Evolutionary conservation across 768 basidiomycete species (phyloP).

Genomic region (Infundibulicybe gibba): DNA sequence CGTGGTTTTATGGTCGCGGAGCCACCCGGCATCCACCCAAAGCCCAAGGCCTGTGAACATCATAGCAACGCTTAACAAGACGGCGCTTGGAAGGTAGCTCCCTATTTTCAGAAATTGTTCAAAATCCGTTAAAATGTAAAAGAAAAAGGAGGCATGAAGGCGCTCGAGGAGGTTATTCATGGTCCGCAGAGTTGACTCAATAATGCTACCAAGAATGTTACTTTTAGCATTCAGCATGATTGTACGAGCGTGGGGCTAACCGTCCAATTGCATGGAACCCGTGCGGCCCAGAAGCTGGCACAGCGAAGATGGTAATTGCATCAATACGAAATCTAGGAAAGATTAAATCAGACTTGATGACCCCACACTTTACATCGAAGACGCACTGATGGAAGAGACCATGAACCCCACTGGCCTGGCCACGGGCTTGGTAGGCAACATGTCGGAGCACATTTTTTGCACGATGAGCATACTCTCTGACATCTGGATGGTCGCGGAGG

Average conservation of each 20-base stretch:
- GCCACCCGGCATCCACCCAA: conserved; percentile 72
- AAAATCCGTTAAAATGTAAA: conserved; percentile 73
- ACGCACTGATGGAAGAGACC: conserved; percentile 83
- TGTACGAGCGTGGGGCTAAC: conserved; percentile 35
- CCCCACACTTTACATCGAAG: neutral
- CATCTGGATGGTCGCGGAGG: conserved; percentile 34
- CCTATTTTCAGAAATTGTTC: conserved; percentile 85
- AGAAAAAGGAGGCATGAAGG: conserved; percentile 96
- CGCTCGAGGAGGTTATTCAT: conserved; percentile 94
- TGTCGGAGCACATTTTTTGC: conserved; percentile 71
- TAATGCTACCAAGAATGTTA: conserved; percentile 40
- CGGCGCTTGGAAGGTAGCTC: conserved; percentile 82
- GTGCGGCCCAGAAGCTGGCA: conserved; percentile 88
- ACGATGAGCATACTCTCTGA: conserved; percentile 52
- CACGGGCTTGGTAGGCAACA: conserved; percentile 68
- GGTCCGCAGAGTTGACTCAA: conserved; percentile 87
- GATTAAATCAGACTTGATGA: conserved; percentile 1
- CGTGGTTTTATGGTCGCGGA: conserved; percentile 13
- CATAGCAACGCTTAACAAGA: conserved; percentile 81
- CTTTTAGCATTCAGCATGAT: conserved; percentile 1
- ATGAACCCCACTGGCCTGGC: conserved; percentile 84
- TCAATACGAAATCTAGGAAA: conserved; percentile 83
- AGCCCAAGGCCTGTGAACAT: conserved; percentile 76
- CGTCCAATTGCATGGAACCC: conserved; percentile 92
- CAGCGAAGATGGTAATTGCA: conserved; percentile 85